These are phyloP conservation scores for Mortierella antarctica DNA, from an alignment of 192 early-diverging fungal species.

Conservation along the genomic window DNA sequence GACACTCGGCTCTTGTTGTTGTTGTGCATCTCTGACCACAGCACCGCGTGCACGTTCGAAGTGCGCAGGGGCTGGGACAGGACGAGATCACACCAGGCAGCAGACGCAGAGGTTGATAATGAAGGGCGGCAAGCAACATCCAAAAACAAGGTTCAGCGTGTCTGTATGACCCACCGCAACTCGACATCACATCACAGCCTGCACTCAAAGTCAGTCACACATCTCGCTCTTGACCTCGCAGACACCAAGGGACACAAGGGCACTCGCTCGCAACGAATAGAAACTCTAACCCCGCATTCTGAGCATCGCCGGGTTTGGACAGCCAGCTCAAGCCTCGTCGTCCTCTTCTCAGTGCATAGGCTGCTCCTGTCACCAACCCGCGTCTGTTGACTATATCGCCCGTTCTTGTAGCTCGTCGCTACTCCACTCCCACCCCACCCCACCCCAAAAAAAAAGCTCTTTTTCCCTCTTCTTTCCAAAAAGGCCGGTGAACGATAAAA, in stretches of 20 bases:
- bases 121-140: too few relatives aligned
- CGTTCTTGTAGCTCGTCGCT: not conserved
- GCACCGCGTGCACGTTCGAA: too few relatives aligned
- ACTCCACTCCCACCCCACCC: not conserved
- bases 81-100: too few relatives aligned
- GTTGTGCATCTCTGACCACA: too few relatives aligned
- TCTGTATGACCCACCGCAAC: too few relatives aligned
- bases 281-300: conserved; percentile 54
- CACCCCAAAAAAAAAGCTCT: not conserved
- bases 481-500: not conserved
- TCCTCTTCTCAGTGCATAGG: not conserved
- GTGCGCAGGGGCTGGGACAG: too few relatives aligned
- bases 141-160: too few relatives aligned
- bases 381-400: not conserved
- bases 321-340: not conserved
- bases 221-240: too few relatives aligned
- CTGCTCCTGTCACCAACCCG: not conserved
- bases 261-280: not conserved
- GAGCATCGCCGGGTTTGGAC: conserved; percentile 15
- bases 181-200: too few relatives aligned
- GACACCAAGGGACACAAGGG: not conserved
- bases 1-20: too few relatives aligned
- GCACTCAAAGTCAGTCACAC: too few relatives aligned
- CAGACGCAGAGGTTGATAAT: too few relatives aligned
- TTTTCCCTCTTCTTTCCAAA: not conserved